Conservation (phyloP, 805 yeast genomes). For the Novakomyces olei region DNA sequence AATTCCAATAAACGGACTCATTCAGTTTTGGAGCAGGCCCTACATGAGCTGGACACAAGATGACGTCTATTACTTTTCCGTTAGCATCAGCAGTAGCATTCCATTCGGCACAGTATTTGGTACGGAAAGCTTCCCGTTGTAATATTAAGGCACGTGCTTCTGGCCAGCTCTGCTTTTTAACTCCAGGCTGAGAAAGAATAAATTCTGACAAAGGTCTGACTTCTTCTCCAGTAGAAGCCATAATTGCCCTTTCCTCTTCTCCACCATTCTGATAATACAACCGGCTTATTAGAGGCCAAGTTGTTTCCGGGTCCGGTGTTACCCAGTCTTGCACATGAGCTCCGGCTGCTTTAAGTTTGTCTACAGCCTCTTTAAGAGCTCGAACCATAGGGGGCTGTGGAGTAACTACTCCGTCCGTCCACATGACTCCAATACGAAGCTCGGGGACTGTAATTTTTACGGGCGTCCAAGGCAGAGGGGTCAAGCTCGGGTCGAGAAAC, state of each 20-base stretch:
- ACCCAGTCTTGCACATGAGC: conserved; percentile 15
- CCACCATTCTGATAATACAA: conserved; percentile 53
- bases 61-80: conserved; percentile 45
- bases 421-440: conserved; percentile 27
- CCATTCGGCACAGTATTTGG: conserved; percentile 32
- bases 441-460: conserved; percentile 12
- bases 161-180: conserved; percentile 9
- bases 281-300: conserved; percentile 13
- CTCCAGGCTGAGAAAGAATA: conserved; percentile 15
- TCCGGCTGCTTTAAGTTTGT: conserved; percentile 25
- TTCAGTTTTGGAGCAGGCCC: conserved; percentile 49
- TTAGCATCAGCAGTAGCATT: conserved; percentile 15
- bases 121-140: conserved; percentile 36
- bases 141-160: conserved; percentile 25
- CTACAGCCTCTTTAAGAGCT: conserved; percentile 19
- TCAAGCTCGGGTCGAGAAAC: conserved; percentile 25
- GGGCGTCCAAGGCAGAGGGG: conserved; percentile 32
- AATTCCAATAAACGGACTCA: conserved; percentile 53
- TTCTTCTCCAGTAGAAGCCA: conserved; percentile 49
- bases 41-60: conserved; percentile 33
- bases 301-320: conserved; percentile 12
- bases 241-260: conserved; percentile 27
- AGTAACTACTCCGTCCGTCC: conserved; percentile 27
- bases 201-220: conserved; percentile 34
- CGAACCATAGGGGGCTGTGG: conserved; percentile 29